phyloP scores from a whole-genome alignment of 768 basidiomycete genomes.

The Lentinula aciculospora region DNA sequence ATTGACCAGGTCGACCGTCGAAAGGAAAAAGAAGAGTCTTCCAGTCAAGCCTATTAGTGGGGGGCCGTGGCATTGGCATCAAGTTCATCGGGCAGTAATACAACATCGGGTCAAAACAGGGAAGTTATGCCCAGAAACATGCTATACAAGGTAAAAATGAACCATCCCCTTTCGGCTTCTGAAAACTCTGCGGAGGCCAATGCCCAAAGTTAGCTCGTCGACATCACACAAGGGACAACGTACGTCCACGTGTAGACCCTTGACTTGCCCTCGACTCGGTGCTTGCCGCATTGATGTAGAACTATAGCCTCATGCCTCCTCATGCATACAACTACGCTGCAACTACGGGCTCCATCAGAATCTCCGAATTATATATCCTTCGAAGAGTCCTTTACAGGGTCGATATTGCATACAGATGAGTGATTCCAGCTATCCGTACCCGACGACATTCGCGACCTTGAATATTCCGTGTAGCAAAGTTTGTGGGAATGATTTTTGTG shows the following conservation, averaged over 20 bases:
- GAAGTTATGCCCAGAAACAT: background rate
- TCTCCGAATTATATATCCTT: background rate
- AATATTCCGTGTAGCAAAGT: background rate
- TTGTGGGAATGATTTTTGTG: background rate
- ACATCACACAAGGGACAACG: background rate
- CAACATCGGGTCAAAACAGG: background rate
- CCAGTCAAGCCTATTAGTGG: background rate
- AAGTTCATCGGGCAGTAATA: background rate
- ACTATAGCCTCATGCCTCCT: background rate
- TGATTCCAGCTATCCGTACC: background rate
- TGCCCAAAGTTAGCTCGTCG: background rate
- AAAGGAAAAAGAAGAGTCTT: background rate
- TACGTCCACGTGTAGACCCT: conserved; percentile 1
- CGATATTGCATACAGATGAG: too few species aligned
- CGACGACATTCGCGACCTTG: background rate
- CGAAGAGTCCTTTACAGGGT: background rate
- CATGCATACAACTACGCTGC: background rate
- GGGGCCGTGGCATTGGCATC: background rate
- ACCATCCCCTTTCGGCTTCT: background rate
- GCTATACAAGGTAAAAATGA: background rate
- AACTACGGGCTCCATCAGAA: background rate
- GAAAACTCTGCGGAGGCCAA: background rate
- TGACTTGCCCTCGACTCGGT: background rate
- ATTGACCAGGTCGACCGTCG: background rate
- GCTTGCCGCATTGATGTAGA: background rate